Conservation (phyloP, 75 land plant genomes). For the Gnetum montanum region DNA sequence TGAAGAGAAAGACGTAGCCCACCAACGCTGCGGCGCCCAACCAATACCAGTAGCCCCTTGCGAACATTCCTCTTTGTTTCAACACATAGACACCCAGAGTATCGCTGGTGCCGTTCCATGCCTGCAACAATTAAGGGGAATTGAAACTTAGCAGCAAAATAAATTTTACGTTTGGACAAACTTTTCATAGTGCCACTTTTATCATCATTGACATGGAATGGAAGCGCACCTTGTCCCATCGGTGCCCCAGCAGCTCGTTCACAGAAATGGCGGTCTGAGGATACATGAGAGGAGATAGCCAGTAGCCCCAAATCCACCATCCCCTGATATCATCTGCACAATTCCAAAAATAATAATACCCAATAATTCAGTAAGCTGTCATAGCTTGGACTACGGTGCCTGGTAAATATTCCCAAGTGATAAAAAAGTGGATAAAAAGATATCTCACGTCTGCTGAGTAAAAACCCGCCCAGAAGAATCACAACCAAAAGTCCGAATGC, state of each 20-base stretch:
- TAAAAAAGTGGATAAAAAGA: background rate
- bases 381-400: no score
- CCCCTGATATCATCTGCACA: conserved; percentile 49
- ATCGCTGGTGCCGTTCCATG: no score
- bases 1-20: conserved; percentile 18
- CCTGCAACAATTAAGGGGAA: no score
- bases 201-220: no score
- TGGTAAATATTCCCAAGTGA: background rate
- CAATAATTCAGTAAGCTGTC: background rate
- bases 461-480: conserved; percentile 62
- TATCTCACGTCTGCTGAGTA: conserved; percentile 49
- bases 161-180: no score
- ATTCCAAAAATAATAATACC: background rate
- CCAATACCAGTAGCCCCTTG: conserved; percentile 23
- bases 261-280: conserved; percentile 69
- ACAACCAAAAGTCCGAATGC: conserved; percentile 44
- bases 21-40: conserved; percentile 9
- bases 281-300: conserved; percentile 77
- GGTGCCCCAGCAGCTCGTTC: conserved; percentile 69
- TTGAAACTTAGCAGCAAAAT: no score
- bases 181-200: no score
- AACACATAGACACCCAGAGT: conserved; percentile 14
- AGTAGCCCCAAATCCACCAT: conserved; percentile 94
- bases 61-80: conserved; percentile 15
- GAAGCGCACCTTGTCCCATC: conserved; percentile 71